Evolutionary conservation across 2,329 filamentous ascomycete species (phyloP), one percentile per base, ranked within the genome.

Genomic region (Dendrostoma leiphaemia): DNA sequence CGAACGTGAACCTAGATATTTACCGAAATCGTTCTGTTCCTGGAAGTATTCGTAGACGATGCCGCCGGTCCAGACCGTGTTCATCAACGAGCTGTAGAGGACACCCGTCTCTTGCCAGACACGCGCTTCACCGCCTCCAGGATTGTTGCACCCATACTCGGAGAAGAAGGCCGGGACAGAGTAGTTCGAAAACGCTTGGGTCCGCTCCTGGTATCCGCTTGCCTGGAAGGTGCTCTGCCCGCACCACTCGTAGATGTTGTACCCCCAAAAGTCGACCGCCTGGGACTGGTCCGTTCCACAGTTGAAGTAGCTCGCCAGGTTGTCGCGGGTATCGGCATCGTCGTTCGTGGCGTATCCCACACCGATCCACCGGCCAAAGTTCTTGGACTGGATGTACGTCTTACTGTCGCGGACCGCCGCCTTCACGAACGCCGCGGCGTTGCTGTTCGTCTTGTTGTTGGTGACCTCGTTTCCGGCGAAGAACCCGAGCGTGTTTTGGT

Each of bases 221-320:
- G 79, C 67, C 34, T 78, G 67, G 76, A 88, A 94, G 64, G 78
- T 84, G 67, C 89, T 95, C 63, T 91, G 72, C 63, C 93, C 94
- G 71, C 94, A 99, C 94, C 94, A 99, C 49, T 92, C 96, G 82
- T 97, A 99, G 76, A 97, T 96, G 81, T 99, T 99, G 87, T 97
- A 97, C 56, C 94, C 94, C 90, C 92, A 97, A 80, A 95, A 97
- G 74, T 99, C 94, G 62, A 97, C 96, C 56, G 88, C 67, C 74
- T 17, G 29, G 3, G 28, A 15, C 32, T 53, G 75, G 31, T 78
- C 69, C 58, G 82, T 71, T 57, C 91, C 90, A 69, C 94, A 99
- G 80, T 96, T 91, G 78, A 99, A 96, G 82, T 96, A 99, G 69
- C 90, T 77, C 62, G 90, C 90, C 66, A 97, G 84, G 65, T 91